These are phyloP conservation scores for Erodium moschatum DNA, from an alignment of 441 rosid species.

Conservation along the genomic window DNA sequence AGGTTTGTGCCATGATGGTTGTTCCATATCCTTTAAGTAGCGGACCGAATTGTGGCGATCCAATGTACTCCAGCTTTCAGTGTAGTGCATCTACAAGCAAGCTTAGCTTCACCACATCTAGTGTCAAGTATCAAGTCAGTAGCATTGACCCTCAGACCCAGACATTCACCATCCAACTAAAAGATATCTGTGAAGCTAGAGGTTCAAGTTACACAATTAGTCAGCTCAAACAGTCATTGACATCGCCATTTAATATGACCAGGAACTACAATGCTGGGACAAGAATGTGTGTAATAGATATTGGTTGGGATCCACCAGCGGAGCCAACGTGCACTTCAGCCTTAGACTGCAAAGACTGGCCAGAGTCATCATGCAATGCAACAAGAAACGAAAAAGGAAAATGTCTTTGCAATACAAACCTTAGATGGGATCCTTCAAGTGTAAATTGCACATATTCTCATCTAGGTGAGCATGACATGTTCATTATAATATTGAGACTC, in stretches of 20 bases:
- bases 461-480: slow-evolving; percentile 27
- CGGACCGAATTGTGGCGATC: slow-evolving; percentile 47
- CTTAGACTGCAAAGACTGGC: slow-evolving; percentile 55
- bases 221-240: slow-evolving; percentile 22
- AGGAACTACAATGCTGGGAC: no score
- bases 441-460: slow-evolving; percentile 31
- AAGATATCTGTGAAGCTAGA: slow-evolving; percentile 26
- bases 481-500: neutral
- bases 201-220: slow-evolving; percentile 17
- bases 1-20: slow-evolving; percentile 38
- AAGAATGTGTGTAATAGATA: slow-evolving; percentile 25
- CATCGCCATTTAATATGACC: slow-evolving; percentile 36
- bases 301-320: slow-evolving; percentile 44
- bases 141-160: slow-evolving; percentile 29
- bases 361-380: slow-evolving; percentile 37
- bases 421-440: slow-evolving; percentile 37
- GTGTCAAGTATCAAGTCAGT: slow-evolving; percentile 32
- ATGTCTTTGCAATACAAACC: slow-evolving; percentile 39
- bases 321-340: slow-evolving; percentile 47
- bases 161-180: slow-evolving; percentile 24
- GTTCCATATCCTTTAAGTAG: slow-evolving; percentile 64
- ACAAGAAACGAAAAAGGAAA: slow-evolving; percentile 27
- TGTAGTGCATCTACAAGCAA: slow-evolving; percentile 41
- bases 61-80: slow-evolving; percentile 36
- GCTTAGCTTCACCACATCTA: slow-evolving; percentile 30